Conservation (phyloP, 345 rosid genomes). For the Eucalyptus marginata region DNA sequence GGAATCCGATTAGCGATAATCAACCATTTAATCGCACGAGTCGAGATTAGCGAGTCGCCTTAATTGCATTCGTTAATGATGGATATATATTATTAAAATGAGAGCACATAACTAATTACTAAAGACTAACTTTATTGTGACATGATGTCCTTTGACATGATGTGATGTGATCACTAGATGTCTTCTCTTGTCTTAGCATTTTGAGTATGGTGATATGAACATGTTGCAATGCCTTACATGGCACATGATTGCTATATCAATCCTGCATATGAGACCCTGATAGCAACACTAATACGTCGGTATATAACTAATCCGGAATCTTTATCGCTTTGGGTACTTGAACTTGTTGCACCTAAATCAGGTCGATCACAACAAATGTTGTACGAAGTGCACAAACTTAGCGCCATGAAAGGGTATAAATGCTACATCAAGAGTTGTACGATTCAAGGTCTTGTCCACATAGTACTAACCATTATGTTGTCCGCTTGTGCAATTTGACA, state of each 20-base stretch:
- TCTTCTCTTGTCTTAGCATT: too few species aligned
- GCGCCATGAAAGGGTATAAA: neutral
- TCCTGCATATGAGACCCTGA: fast-evolving
- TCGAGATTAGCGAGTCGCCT: neutral
- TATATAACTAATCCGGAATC: fast-evolving
- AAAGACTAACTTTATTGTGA: neutral
- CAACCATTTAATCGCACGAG: neutral
- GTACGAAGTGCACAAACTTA: neutral
- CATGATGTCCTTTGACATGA: neutral
- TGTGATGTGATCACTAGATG: too few species aligned
- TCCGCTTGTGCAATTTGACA: fast-evolving
- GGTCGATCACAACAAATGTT: neutral
- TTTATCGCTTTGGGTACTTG: neutral
- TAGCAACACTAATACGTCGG: fast-evolving
- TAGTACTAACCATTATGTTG: neutral
- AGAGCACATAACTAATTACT: neutral
- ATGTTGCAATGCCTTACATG: neutral
- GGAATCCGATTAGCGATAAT: neutral
- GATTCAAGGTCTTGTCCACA: neutral
- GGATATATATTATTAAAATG: neutral
- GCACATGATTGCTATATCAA: neutral
- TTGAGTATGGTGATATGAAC: neutral
- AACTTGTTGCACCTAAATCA: neutral
- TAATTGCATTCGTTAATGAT: neutral
- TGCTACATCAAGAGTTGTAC: neutral